Conservation (phyloP, 2,329 filamentous ascomycete species). For the Ambrosiella cleistominuta region DNA sequence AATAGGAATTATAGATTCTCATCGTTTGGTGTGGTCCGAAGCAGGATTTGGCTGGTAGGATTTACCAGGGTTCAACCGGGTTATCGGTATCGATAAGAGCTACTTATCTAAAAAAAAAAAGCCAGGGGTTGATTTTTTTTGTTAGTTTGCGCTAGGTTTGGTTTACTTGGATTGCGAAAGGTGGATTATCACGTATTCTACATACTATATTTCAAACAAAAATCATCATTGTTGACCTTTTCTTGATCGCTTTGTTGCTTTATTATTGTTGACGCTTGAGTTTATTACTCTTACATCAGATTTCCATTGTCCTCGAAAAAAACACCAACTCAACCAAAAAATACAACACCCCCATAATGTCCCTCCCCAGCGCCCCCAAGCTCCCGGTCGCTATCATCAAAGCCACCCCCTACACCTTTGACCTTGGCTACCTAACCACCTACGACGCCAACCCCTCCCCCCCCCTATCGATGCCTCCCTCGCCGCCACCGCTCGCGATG, state of each 20-base stretch:
- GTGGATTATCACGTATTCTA: background rate
- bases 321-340: background rate
- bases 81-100: background rate
- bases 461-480: slow-evolving; percentile 48
- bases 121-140: background rate
- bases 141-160: background rate
- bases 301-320: background rate
- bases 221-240: too few relatives aligned
- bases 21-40: background rate
- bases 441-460: slow-evolving; percentile 70
- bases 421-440: slow-evolving; percentile 73
- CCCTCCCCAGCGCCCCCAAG: slow-evolving; percentile 26
- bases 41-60: background rate
- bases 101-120: background rate
- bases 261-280: too few relatives aligned
- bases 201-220: too few relatives aligned
- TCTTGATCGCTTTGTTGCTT: too few relatives aligned
- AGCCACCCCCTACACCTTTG: slow-evolving; percentile 80
- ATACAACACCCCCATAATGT: slow-evolving; percentile 17
- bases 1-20: background rate
- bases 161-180: background rate
- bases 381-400: slow-evolving; percentile 54
- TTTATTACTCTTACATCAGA: background rate
- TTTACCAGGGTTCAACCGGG: background rate
- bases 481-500: slow-evolving; percentile 61